These are phyloP conservation scores for Xylaria sp. DNA, from an alignment of 2,329 filamentous ascomycete genomes.

Conservation along the genomic window DNA sequence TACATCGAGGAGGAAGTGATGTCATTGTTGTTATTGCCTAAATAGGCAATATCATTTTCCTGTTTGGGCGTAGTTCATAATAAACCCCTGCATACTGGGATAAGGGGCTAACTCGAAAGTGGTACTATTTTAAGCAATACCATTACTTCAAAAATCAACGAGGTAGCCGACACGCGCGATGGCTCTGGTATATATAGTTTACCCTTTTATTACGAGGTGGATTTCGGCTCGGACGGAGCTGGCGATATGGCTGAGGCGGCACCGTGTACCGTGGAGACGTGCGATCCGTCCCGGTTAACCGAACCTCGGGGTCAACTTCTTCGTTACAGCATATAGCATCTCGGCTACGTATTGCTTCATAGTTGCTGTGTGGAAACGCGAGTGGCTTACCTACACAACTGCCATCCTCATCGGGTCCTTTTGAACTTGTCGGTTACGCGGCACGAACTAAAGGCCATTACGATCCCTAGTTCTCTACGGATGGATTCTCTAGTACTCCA, in stretches of 20 bases:
- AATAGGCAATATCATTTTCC: too few relatives aligned
- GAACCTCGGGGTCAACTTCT: slow-evolving; percentile 29
- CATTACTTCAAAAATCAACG: too few relatives aligned
- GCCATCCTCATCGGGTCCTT: slow-evolving; percentile 23
- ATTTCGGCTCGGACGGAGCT: too few relatives aligned
- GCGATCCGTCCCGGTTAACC: slow-evolving; percentile 11
- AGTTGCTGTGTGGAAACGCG: slow-evolving; percentile 7
- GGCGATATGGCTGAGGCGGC: slow-evolving; percentile 1
- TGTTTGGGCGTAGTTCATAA: too few relatives aligned
- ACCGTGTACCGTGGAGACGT: slow-evolving; percentile 10
- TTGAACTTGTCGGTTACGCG: slow-evolving; percentile 26
- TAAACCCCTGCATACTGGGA: too few relatives aligned
- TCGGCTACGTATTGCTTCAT: slow-evolving; percentile 4
- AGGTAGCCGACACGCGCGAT: too few relatives aligned
- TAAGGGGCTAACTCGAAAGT: too few relatives aligned
- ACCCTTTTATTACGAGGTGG: too few relatives aligned
- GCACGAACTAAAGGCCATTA: slow-evolving; percentile 14
- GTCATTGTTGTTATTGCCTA: too few relatives aligned
- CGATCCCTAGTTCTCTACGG: slow-evolving; percentile 14
- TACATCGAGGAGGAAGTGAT: too few relatives aligned
- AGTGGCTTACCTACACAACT: slow-evolving; percentile 25
- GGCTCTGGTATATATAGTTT: too few relatives aligned
- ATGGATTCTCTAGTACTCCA: slow-evolving; percentile 27
- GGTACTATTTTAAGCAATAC: too few relatives aligned
- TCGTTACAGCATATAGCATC: slow-evolving; percentile 12